Percentiles rank a stretch among this genome's conserved stretches.
These are phyloP conservation scores for Metschnikowia proteae DNA, from an alignment of 805 yeast genomes.

Conservation along the genomic window DNA sequence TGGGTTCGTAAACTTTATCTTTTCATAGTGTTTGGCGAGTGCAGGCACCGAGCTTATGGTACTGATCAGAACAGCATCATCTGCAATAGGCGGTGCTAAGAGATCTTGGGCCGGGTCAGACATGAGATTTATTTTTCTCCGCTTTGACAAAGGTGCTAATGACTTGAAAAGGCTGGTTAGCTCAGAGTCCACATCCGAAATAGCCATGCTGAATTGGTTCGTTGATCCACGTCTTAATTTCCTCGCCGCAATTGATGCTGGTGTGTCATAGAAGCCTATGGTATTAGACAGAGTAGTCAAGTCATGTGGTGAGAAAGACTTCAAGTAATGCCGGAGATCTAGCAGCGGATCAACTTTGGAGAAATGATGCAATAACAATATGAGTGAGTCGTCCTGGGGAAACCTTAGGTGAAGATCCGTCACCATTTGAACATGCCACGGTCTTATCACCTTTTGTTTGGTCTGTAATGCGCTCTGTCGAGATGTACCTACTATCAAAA, in stretches of 20 bases:
- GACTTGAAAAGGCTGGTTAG: background rate
- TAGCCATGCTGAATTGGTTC: constrained; percentile 1
- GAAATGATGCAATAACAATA: constrained; percentile 7
- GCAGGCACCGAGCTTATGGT: constrained; percentile 19
- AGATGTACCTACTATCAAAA: constrained; percentile 11
- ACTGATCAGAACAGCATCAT: constrained; percentile 5
- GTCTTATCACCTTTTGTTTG: constrained; percentile 5
- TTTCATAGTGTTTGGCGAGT: constrained; percentile 19
- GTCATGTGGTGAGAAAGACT: background rate
- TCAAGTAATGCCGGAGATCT: constrained; percentile 3
- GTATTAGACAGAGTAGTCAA: background rate
- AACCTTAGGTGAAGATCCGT: constrained; percentile 9
- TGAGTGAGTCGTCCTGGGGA: constrained; percentile 15
- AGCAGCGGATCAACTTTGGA: background rate
- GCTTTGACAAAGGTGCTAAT: background rate
- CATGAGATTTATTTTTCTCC: background rate
- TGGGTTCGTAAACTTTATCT: constrained; percentile 18
- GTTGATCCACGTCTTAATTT: background rate
- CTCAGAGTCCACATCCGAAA: constrained; percentile 1
- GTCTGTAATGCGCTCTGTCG: background rate
- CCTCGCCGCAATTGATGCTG: background rate
- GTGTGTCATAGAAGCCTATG: background rate
- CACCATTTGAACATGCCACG: constrained; percentile 15
- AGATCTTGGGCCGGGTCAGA: background rate
- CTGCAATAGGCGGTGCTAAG: background rate